Conservation (phyloP, 805 yeast genomes). For the Kuraishia floccosa region DNA sequence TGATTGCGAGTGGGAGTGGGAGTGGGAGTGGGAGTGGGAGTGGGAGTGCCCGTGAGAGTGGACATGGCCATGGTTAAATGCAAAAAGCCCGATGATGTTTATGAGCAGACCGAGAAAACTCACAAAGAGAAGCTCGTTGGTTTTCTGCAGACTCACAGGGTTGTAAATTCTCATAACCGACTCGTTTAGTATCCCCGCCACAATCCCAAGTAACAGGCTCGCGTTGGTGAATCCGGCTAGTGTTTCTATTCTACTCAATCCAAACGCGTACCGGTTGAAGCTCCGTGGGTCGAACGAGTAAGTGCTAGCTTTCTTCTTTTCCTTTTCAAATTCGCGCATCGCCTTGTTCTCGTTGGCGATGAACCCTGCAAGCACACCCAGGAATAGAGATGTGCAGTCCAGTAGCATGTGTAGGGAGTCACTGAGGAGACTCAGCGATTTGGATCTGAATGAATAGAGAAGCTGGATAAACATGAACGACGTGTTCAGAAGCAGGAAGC, state of each 20-base stretch:
- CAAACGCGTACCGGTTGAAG: constrained; percentile 68
- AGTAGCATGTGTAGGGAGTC: constrained; percentile 95
- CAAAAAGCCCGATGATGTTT: constrained; percentile 85
- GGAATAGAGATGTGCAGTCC: constrained; percentile 82
- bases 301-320: background rate
- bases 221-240: constrained; percentile 96
- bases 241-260: constrained; percentile 75
- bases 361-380: constrained; percentile 81
- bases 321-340: background rate
- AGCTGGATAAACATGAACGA: constrained; percentile 93
- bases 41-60: constrained; percentile 9
- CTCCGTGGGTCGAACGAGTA: background rate
- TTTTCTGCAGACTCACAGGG: constrained; percentile 70
- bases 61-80: constrained; percentile 79
- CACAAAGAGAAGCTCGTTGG: constrained; percentile 78
- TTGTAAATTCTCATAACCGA: constrained; percentile 70
- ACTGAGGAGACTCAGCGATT: constrained; percentile 81
- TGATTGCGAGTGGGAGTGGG: constrained; percentile 6
- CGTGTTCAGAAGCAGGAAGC: constrained; percentile 74
- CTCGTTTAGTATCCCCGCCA: constrained; percentile 79
- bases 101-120: constrained; percentile 78
- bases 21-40: constrained; percentile 16
- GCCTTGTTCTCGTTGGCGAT: constrained; percentile 16
- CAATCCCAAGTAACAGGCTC: constrained; percentile 75
- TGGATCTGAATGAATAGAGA: constrained; percentile 84